A percentile compares a stretch with the other conserved stretches of the same genome.
Conservation (phyloP, 805 yeast species). For the Jamesozyma piceae region DNA sequence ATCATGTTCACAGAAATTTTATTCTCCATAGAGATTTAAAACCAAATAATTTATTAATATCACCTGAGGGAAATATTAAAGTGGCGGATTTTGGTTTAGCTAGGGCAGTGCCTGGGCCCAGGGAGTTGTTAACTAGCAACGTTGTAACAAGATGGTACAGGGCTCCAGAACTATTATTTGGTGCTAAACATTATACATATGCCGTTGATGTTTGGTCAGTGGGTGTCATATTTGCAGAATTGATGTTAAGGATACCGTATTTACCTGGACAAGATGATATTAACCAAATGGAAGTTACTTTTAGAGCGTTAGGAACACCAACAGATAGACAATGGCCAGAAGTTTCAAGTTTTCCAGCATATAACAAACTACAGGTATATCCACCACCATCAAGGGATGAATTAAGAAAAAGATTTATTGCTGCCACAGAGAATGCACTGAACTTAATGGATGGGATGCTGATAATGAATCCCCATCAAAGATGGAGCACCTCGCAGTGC, state of each 20-base stretch:
- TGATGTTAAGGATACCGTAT: conserved; percentile 91
- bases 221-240: conserved; percentile 91
- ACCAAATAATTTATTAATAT: conserved; percentile 80
- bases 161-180: conserved; percentile 88
- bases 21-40: conserved; percentile 88
- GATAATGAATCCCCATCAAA: conserved; percentile 63
- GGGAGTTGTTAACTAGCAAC: conserved; percentile 74
- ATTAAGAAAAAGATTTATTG: conserved; percentile 72
- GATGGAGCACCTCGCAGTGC: conserved; percentile 59
- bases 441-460: conserved; percentile 67
- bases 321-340: conserved; percentile 89
- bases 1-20: conserved; percentile 88
- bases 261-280: conserved; percentile 85
- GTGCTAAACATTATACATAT: conserved; percentile 79
- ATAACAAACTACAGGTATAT: conserved; percentile 61
- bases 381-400: conserved; percentile 80
- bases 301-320: conserved; percentile 93
- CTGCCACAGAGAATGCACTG: conserved; percentile 80
- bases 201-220: conserved; percentile 95
- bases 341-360: conserved; percentile 68
- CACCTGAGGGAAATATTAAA: conserved; percentile 81
- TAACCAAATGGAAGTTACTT: conserved; percentile 88
- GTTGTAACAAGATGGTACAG: conserved; percentile 98
- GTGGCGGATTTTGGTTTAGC: conserved; percentile 98
- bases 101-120: conserved; percentile 67